Evolutionary conservation across 2,329 filamentous ascomycete species (phyloP).

Genomic region (Penicillium expansum): DNA sequence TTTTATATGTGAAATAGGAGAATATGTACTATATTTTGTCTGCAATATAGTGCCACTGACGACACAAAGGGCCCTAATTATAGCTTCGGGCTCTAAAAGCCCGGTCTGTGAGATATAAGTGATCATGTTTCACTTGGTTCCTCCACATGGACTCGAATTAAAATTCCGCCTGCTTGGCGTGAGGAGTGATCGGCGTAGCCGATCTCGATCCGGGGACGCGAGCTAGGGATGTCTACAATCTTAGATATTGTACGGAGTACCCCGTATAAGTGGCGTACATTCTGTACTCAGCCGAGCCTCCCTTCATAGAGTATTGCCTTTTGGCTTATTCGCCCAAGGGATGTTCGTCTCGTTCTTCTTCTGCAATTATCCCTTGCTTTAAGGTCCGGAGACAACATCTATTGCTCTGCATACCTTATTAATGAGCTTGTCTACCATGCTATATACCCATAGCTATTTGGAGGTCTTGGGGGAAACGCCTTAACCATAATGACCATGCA

Average conservation of each 20-base stretch:
- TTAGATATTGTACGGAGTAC: background rate
- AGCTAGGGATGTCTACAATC: background rate
- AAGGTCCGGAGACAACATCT: background rate
- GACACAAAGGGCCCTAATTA: slow-evolving; percentile 3
- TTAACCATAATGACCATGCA: too few relatives aligned
- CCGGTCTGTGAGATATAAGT: slow-evolving; percentile 6
- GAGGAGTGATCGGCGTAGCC: background rate
- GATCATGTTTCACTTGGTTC: slow-evolving; percentile 20
- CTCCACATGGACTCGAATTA: slow-evolving; percentile 14
- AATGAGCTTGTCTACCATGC: background rate
- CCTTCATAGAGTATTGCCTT: background rate
- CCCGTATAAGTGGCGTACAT: background rate
- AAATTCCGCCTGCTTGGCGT: slow-evolving; percentile 15
- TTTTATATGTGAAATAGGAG: background rate
- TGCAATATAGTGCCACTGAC: background rate
- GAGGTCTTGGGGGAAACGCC: too few relatives aligned
- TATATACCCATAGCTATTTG: too few relatives aligned
- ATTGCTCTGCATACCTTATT: background rate
- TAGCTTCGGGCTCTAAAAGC: slow-evolving; percentile 5
- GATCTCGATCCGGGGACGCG: slow-evolving; percentile 1
- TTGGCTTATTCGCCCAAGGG: background rate
- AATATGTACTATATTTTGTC: background rate
- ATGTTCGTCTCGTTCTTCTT: background rate
- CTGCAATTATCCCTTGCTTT: background rate
- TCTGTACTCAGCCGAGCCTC: background rate